Base-by-base conservation (phyloP, 257 asterid species). In the Forsythia suspensa region DNA sequence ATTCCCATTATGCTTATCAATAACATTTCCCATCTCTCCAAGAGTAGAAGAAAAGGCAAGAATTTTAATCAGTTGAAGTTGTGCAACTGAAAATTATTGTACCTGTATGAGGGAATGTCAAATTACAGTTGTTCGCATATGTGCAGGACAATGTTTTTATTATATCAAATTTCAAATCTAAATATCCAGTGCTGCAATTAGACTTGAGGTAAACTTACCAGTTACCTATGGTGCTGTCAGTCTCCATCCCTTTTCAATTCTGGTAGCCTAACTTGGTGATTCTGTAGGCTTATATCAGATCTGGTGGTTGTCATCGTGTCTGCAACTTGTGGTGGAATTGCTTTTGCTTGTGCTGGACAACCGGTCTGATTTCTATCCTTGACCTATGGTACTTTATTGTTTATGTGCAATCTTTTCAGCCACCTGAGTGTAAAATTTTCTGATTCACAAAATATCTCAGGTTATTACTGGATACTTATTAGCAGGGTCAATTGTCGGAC, bases 281-380 rank as follows among this genome's bases (percentile, higher is more conserved):
- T 65, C 77, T 84, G 80, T 84, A 96, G 99, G 91, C 91, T 94
- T 89, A 96, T 96, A 87, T 96, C 97, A 20, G 99, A 96, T 81
- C 92, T 96, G 77, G 99, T 96, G 63, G 97, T 96, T 12, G 99
- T 96, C 80, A 94, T 96, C 79, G 99, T 96, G 55, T 94, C 98
- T 88, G 99, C 99, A 78, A 92, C 99, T 77, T 92, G 98, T 74
- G 99, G 99, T 80, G 99, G 99, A 81, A 94, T 96, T 82, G 98
- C 98, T 48, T 96, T 94, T 85, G 97, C 99, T 78, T 96, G 98
- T 91, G 98, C 97, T 80, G 99, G 99, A 77, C 99, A 96, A 85
- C 99, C 99, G 88, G 98, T 96, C 69, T 80, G 91, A 72, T 85
- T 72, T 78, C 83, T 57, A 67, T 72, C 81, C 79, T 82, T 82